Conservation (phyloP, 305 asterid species). For the Fraxinus dipetala region DNA sequence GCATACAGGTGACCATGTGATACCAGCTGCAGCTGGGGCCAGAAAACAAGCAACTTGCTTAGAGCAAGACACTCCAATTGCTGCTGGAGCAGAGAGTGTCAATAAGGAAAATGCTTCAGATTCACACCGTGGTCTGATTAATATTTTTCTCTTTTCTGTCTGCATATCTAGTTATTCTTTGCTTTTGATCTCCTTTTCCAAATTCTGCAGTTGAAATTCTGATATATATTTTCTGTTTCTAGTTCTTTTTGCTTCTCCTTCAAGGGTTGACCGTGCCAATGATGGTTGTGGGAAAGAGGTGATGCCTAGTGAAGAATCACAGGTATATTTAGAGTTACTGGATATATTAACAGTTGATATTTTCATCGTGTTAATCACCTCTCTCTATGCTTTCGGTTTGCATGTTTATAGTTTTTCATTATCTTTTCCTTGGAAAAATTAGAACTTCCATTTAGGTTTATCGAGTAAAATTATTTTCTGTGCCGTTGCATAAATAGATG, state of each 20-base stretch:
- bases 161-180: slow-evolving; percentile 12
- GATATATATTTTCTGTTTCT: slow-evolving; percentile 20
- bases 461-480: background rate
- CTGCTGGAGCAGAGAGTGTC: slow-evolving; percentile 34
- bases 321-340: slow-evolving; percentile 45
- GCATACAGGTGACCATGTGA: slow-evolving; percentile 31
- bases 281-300: slow-evolving; percentile 35
- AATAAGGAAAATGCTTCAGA: slow-evolving; percentile 40
- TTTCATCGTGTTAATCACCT: slow-evolving; percentile 8
- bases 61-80: slow-evolving; percentile 36
- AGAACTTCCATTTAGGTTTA: background rate
- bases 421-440: slow-evolving; percentile 1
- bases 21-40: slow-evolving; percentile 30
- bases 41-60: slow-evolving; percentile 41
- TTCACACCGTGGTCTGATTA: slow-evolving; percentile 34
- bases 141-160: slow-evolving; percentile 13
- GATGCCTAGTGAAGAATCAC: slow-evolving; percentile 38
- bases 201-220: slow-evolving; percentile 19
- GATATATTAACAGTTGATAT: slow-evolving; percentile 10
- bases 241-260: slow-evolving; percentile 37
- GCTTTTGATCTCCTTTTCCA: slow-evolving; percentile 1
- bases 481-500: background rate
- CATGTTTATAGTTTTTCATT: background rate
- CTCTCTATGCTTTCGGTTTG: slow-evolving; percentile 12
- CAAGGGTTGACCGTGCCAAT: slow-evolving; percentile 36